Conservation (phyloP, 768 basidiomycete genomes). For the Nidularia sp. region DNA sequence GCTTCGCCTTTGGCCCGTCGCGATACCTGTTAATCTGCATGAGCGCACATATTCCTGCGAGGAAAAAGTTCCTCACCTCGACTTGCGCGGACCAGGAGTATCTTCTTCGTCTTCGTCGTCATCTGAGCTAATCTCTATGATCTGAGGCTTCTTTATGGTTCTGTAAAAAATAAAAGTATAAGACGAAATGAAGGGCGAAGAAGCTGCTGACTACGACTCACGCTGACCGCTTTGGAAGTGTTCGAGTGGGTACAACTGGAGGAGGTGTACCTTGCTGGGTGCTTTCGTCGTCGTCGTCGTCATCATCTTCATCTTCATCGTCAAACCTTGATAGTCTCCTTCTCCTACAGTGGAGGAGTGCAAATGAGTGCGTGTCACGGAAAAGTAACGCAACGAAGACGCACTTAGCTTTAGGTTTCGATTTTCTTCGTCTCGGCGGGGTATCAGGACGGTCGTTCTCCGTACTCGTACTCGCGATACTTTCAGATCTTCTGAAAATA, state of each 20-base stretch:
- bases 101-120: constrained; percentile 23
- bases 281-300: constrained; percentile 3
- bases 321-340: constrained; percentile 52
- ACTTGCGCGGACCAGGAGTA: constrained; percentile 9
- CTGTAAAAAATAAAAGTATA: not conserved
- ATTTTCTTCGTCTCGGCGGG: constrained; percentile 20
- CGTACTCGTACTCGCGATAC: constrained; percentile 43
- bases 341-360: constrained; percentile 29
- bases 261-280: constrained; percentile 27
- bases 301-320: constrained; percentile 37
- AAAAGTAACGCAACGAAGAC: constrained; percentile 6
- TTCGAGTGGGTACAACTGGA: constrained; percentile 40
- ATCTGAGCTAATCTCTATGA: constrained; percentile 34
- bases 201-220: constrained; percentile 20
- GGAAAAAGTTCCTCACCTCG: constrained; percentile 5
- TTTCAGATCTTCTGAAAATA: constrained; percentile 50
- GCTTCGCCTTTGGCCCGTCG: constrained; percentile 15
- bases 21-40: constrained; percentile 4
- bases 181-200: constrained; percentile 32
- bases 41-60: not conserved
- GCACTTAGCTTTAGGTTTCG: constrained; percentile 37
- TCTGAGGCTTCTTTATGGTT: constrained; percentile 17
- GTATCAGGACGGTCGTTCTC: constrained; percentile 28
- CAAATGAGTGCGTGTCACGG: not conserved
- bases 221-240: constrained; percentile 42